These are phyloP conservation scores for Saccharomycopsis lassenensis DNA, from an alignment of 805 yeast genomes.

Conservation along the genomic window DNA sequence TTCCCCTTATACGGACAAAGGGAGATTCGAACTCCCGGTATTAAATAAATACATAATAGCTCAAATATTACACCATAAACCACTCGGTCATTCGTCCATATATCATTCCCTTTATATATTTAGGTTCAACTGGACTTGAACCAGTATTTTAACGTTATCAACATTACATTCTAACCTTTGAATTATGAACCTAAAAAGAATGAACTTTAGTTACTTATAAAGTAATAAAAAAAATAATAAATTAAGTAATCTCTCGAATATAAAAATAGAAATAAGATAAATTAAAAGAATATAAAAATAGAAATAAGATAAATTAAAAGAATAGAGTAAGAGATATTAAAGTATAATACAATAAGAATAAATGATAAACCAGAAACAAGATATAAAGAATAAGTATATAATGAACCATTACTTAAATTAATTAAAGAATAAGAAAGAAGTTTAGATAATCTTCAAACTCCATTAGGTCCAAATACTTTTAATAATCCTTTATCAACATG, in stretches of 20 bases:
- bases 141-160: conserved; percentile 18
- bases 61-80: conserved; percentile 20
- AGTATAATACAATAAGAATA: conserved; percentile 5
- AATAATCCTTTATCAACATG: conserved; percentile 22
- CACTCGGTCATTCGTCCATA: conserved; percentile 19
- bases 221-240: conserved; percentile 1
- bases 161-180: conserved; percentile 19
- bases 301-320: conserved; percentile 8
- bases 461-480: conserved; percentile 20
- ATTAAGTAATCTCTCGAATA: no score
- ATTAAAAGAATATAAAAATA: conserved; percentile 7
- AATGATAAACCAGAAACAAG: conserved; percentile 8
- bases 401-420: conserved; percentile 15
- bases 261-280: not conserved
- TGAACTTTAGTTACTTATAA: not conserved
- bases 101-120: conserved; percentile 5
- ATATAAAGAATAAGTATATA: conserved; percentile 13
- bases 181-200: conserved; percentile 14
- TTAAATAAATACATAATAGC: conserved; percentile 18
- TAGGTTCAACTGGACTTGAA: conserved; percentile 17
- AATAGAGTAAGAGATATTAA: conserved; percentile 4
- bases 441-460: conserved; percentile 15
- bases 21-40: conserved; percentile 21
- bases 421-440: conserved; percentile 10
- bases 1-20: conserved; percentile 18